phyloP scores from a whole-genome alignment of 83 land plant species.

The Diphasiastrum complanatum region DNA sequence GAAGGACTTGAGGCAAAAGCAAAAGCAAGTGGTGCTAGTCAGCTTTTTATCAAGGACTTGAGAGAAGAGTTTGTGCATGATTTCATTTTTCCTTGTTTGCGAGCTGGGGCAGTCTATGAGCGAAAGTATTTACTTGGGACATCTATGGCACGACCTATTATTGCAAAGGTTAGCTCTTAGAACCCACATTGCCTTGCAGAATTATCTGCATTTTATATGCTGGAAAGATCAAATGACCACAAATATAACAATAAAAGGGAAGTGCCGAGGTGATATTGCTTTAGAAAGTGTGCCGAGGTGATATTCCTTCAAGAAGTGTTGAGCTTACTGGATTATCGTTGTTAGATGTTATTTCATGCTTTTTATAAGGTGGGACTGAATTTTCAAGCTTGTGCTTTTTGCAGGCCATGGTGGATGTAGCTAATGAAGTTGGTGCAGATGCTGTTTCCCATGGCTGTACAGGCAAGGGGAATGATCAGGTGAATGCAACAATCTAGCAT shows the following conservation, averaged over 20 bases:
- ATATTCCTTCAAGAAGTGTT: no score
- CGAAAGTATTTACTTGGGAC: constrained; percentile 96
- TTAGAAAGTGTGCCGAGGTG: no score
- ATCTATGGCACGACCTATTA: constrained; percentile 99
- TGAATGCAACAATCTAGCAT: not conserved
- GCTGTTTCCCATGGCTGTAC: constrained; percentile 99
- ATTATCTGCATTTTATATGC: not conserved
- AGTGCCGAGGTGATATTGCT: no score
- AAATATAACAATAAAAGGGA: no score
- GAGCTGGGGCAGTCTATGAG: constrained; percentile 98
- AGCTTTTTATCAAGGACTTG: constrained; percentile 78
- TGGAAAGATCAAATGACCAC: no score
- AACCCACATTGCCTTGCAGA: not conserved
- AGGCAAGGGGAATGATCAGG: constrained; percentile 99
- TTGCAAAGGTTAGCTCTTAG: constrained; percentile 70
- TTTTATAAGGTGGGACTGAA: not conserved
- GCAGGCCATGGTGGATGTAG: constrained; percentile 99
- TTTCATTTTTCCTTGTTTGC: constrained; percentile 83
- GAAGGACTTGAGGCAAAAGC: constrained; percentile 91
- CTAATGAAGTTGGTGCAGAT: constrained; percentile 97
- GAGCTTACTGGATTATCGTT: no score
- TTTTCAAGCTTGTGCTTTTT: not conserved
- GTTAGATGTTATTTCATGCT: not conserved
- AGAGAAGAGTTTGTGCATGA: constrained; percentile 94
- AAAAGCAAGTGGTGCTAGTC: constrained; percentile 93